phyloP scores from a whole-genome alignment of 2,329 filamentous ascomycete species.

The Didymella pinodella region DNA sequence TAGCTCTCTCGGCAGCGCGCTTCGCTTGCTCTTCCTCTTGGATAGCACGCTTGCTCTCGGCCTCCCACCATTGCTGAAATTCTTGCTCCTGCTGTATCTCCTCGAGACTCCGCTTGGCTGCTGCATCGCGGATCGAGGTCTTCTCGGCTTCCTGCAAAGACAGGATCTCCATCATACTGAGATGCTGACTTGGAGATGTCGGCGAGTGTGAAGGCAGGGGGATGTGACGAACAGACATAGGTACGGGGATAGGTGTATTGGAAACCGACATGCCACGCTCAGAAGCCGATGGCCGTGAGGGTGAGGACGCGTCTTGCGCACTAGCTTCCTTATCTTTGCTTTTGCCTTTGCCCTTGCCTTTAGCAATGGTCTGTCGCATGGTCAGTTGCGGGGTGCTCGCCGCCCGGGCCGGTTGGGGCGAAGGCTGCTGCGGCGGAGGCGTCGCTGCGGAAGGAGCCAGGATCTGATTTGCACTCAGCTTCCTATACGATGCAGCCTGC shows the following conservation, averaged over 20 bases:
- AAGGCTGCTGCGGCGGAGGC: constrained; percentile 18
- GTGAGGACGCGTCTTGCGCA: constrained; percentile 33
- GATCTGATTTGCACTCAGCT: constrained; percentile 36
- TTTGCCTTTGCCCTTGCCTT: constrained; percentile 27
- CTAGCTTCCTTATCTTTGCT: constrained; percentile 36
- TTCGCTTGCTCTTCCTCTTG: constrained; percentile 62
- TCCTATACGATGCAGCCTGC: constrained; percentile 44
- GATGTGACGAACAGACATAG: constrained; percentile 58
- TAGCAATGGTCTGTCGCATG: constrained; percentile 66
- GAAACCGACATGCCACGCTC: constrained; percentile 48
- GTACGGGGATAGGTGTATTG: constrained; percentile 47
- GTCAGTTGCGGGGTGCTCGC: constrained; percentile 62
- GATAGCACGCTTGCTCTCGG: constrained; percentile 76
- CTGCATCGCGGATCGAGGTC: constrained; percentile 79
- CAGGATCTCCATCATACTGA: constrained; percentile 88
- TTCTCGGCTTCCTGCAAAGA: constrained; percentile 86
- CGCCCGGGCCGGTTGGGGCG: constrained; percentile 28
- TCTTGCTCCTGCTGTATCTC: constrained; percentile 98
- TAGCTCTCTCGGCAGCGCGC: constrained; percentile 42
- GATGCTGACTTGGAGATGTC: constrained; percentile 69
- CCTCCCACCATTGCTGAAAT: constrained; percentile 96
- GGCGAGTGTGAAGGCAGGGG: constrained; percentile 66
- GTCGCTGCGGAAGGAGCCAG: constrained; percentile 17
- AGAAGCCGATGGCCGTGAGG: constrained; percentile 33
- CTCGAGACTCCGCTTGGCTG: constrained; percentile 85